These are phyloP conservation scores for Hypoxylon sp. DNA, from an alignment of 2,329 filamentous ascomycete species.

Conservation along the genomic window DNA sequence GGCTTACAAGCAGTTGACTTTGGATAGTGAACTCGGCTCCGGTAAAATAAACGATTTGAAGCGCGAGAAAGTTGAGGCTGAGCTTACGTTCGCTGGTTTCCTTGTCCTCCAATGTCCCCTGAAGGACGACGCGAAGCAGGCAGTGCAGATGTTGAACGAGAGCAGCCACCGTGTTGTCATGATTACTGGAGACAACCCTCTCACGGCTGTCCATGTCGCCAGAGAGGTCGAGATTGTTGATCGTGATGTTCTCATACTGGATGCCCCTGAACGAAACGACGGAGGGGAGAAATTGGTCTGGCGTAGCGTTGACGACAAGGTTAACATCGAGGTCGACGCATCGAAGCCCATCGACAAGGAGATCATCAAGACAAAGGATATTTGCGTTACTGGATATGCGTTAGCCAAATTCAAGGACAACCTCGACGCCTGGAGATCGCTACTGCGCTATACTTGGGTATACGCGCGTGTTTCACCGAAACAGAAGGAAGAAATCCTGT, in stretches of 20 bases:
- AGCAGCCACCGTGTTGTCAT: slow-evolving; percentile 98
- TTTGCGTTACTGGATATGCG: slow-evolving; percentile 96
- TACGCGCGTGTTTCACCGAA: slow-evolving; percentile 98
- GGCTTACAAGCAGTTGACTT: slow-evolving; percentile 89
- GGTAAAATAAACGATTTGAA: slow-evolving; percentile 91
- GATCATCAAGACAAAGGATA: slow-evolving; percentile 85
- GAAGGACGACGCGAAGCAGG: slow-evolving; percentile 94
- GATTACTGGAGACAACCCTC: slow-evolving; percentile 98
- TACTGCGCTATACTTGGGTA: slow-evolving; percentile 93
- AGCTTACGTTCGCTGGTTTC: slow-evolving; percentile 91
- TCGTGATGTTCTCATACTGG: slow-evolving; percentile 90
- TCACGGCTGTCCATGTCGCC: slow-evolving; percentile 95
- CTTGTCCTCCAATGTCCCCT: slow-evolving; percentile 93
- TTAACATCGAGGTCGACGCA: slow-evolving; percentile 85
- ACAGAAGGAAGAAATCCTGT: slow-evolving; percentile 98
- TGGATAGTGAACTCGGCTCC: slow-evolving; percentile 81
- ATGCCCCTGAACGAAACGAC: slow-evolving; percentile 89
- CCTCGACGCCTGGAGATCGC: slow-evolving; percentile 70
- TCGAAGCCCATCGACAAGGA: slow-evolving; percentile 80
- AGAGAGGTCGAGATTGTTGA: slow-evolving; percentile 97
- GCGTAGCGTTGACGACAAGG: slow-evolving; percentile 92
- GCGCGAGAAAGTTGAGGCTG: slow-evolving; percentile 88
- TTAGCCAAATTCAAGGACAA: slow-evolving; percentile 88
- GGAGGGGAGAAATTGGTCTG: slow-evolving; percentile 85
- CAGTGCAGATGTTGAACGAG: slow-evolving; percentile 97